Conservation (phyloP, 441 rosid species). For the Oxalis stricta region DNA sequence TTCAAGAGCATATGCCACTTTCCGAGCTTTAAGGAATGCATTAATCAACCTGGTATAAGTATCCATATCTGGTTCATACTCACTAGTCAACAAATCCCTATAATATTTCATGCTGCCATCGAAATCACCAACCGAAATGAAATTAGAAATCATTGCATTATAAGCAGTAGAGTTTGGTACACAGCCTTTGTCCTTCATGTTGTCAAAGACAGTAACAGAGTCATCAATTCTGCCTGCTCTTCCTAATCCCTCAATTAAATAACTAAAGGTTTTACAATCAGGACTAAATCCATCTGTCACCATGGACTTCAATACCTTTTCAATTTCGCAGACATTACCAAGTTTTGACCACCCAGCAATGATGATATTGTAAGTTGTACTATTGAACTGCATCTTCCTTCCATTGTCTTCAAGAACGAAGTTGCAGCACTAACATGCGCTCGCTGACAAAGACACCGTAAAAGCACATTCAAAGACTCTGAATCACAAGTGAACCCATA, state of each 20-base stretch:
- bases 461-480: constrained; percentile 46
- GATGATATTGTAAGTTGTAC: constrained; percentile 38
- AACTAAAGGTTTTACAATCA: constrained; percentile 38
- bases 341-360: constrained; percentile 66
- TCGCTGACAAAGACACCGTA: constrained; percentile 57
- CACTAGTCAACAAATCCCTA: constrained; percentile 28
- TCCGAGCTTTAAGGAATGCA: constrained; percentile 60
- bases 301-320: constrained; percentile 50
- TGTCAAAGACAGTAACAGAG: constrained; percentile 46
- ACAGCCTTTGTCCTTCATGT: constrained; percentile 32
- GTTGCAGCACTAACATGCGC: constrained; percentile 57
- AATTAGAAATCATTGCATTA: constrained; percentile 72
- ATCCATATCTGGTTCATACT: constrained; percentile 43
- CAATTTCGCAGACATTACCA: constrained; percentile 46
- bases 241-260: constrained; percentile 62
- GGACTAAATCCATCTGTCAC: constrained; percentile 41
- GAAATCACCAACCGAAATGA: constrained; percentile 29
- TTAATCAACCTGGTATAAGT: constrained; percentile 50
- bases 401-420: constrained; percentile 38
- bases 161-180: constrained; percentile 39
- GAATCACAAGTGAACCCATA: constrained; percentile 40
- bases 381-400: constrained; percentile 33
- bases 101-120: constrained; percentile 48
- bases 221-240: constrained; percentile 57
- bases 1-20: constrained; percentile 84